Percentiles rank a stretch among this genome's conserved stretches.
phyloP scores from a whole-genome alignment of 805 yeast genomes.

The Clavispora santaluciae region DNA sequence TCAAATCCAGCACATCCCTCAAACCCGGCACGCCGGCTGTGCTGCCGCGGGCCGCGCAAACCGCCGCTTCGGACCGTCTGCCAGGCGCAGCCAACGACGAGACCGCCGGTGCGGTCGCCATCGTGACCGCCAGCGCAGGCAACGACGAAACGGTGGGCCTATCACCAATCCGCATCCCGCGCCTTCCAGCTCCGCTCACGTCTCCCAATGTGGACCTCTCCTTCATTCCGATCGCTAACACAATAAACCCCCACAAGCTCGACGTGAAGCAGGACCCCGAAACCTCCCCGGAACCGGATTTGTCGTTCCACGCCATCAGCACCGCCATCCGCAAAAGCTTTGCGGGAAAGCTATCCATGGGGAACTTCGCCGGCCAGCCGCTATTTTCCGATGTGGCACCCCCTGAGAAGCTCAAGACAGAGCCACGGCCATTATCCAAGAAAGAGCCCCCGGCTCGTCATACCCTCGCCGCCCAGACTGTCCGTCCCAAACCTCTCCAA shows the following conservation, averaged over 20 bases:
- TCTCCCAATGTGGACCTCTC: slow-evolving; percentile 20
- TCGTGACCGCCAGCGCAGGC: too few relatives aligned
- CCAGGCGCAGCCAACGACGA: too few relatives aligned
- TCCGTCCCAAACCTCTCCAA: not conserved
- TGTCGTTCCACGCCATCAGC: slow-evolving; percentile 46
- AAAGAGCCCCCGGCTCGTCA: not conserved
- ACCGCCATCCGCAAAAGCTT: slow-evolving; percentile 43
- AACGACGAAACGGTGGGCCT: not conserved
- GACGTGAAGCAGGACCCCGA: not conserved
- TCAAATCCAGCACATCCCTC: too few relatives aligned
- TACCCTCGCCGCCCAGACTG: not conserved
- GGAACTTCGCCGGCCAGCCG: slow-evolving; percentile 1
- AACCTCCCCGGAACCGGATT: slow-evolving; percentile 19
- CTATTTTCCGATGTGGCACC: not conserved
- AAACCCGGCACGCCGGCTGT: slow-evolving; percentile 12
- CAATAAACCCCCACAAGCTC: slow-evolving; percentile 10
- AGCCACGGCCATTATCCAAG: not conserved
- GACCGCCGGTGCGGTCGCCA: too few relatives aligned
- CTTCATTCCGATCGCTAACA: slow-evolving; percentile 18
- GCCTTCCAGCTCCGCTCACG: slow-evolving; percentile 6
- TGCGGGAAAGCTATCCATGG: slow-evolving; percentile 26
- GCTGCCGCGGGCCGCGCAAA: too few relatives aligned
- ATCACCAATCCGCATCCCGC: slow-evolving; percentile 3
- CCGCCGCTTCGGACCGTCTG: too few relatives aligned
- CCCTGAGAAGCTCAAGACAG: not conserved